Evolutionary conservation across 2,329 filamentous ascomycete genomes (phyloP).

Genomic region (Macrophomina phaseolina): DNA sequence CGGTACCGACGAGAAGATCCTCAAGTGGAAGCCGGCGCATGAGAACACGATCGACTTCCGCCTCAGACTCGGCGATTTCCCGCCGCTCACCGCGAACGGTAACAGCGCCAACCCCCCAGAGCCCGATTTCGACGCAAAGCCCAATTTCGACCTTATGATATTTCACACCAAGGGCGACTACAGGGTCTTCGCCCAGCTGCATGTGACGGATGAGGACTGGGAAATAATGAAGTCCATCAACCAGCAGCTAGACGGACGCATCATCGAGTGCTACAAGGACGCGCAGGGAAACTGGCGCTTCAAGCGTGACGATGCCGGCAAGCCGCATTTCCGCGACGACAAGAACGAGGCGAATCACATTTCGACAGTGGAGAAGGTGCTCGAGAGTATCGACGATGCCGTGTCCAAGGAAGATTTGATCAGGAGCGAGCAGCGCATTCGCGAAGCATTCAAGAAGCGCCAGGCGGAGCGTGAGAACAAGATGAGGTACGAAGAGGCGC

Average conservation of each 20-base stretch:
- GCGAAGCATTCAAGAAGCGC: constrained; percentile 78
- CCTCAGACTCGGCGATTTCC: constrained; percentile 75
- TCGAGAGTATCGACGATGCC: constrained; percentile 86
- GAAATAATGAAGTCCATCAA: constrained; percentile 74
- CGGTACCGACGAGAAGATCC: constrained; percentile 89
- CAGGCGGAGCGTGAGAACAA: constrained; percentile 42
- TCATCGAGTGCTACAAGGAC: constrained; percentile 90
- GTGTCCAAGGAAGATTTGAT: constrained; percentile 85
- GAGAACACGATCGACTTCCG: constrained; percentile 97
- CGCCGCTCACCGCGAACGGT: constrained; percentile 68
- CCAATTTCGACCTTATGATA: constrained; percentile 74
- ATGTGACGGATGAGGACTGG: constrained; percentile 74
- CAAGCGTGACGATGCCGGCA: constrained; percentile 54
- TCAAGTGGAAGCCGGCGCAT: constrained; percentile 96
- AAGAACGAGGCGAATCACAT: constrained; percentile 91
- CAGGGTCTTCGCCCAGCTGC: constrained; percentile 40
- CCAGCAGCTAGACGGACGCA: constrained; percentile 80
- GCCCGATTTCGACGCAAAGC: constrained; percentile 79
- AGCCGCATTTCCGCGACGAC: constrained; percentile 86
- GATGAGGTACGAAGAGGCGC: constrained; percentile 20
- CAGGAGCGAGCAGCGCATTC: constrained; percentile 70
- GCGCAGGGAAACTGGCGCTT: constrained; percentile 78
- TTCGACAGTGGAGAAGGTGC: constrained; percentile 80
- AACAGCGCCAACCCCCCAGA: constrained; percentile 64
- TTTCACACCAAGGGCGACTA: constrained; percentile 70